Conservation (phyloP, 2,329 filamentous ascomycete species). For the Scytalidium sp. region DNA sequence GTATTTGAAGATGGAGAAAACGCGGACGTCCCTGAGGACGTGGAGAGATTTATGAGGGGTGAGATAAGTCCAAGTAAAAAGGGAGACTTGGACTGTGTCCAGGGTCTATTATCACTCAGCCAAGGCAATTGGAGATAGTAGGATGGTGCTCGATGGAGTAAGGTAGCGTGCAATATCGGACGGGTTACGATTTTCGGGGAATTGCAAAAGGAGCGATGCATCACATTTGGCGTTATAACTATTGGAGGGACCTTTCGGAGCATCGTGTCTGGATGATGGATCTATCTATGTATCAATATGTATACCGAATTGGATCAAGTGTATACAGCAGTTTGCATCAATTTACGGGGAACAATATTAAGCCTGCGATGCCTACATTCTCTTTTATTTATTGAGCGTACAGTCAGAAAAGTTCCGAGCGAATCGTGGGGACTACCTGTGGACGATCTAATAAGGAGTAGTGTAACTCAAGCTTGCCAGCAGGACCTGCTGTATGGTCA, state of each 20-base stretch:
- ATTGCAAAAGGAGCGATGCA: neutral
- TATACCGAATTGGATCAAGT: neutral
- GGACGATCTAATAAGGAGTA: no score
- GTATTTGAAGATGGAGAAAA: constrained; percentile 52
- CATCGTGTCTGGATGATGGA: no score
- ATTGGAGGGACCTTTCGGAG: no score
- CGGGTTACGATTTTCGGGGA: neutral
- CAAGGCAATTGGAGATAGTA: constrained; percentile 78
- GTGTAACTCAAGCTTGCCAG: no score
- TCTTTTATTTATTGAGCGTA: no score
- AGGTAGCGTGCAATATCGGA: neutral
- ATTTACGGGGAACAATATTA: no score
- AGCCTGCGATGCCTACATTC: no score
- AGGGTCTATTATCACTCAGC: constrained; percentile 82
- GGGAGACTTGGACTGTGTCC: constrained; percentile 83
- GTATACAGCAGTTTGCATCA: neutral
- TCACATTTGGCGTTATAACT: neutral
- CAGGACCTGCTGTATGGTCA: no score
- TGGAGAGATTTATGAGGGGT: constrained; percentile 70
- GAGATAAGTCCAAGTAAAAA: constrained; percentile 68
- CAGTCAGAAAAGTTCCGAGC: no score
- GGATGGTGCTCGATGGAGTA: neutral
- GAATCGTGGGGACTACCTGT: no score
- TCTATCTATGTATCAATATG: no score
- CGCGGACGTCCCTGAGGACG: constrained; percentile 50